Conservation (phyloP, 257 asterid species). For the Jacaranda mimosifolia region DNA sequence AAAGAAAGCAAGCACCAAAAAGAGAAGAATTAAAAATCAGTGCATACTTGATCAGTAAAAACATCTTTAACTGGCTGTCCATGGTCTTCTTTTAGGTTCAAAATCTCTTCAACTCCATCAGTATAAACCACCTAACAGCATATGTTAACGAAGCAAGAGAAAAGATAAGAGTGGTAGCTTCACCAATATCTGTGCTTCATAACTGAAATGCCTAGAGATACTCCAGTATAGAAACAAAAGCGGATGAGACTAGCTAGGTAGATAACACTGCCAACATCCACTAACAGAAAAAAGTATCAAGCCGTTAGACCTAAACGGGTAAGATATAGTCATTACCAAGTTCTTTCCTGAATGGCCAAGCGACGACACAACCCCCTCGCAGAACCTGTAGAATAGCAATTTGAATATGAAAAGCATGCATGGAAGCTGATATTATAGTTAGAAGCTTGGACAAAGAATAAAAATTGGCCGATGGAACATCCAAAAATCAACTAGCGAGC, state of each 20-base stretch:
- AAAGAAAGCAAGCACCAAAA: neutral
- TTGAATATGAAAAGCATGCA: conserved; percentile 12
- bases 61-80: conserved; percentile 39
- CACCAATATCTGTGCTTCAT: conserved; percentile 5
- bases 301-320: neutral
- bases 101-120: conserved; percentile 48
- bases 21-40: conserved; percentile 7
- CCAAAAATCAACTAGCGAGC: neutral
- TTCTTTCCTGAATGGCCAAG: conserved; percentile 53
- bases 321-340: conserved; percentile 44
- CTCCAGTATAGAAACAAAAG: too few relatives aligned
- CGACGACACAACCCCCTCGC: conserved; percentile 50
- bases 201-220: neutral
- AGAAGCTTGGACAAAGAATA: too few relatives aligned
- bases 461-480: neutral
- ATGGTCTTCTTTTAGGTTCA: conserved; percentile 45
- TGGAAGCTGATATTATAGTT: neutral
- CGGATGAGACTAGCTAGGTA: neutral
- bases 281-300: neutral
- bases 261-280: neutral
- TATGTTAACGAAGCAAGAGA: neutral
- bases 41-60: conserved; percentile 33
- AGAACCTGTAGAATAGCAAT: conserved; percentile 51
- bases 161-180: neutral
- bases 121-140: conserved; percentile 45